phyloP scores from a whole-genome alignment of 495 filamentous ascomycete genomes.

The Lineolata rhizophorae region DNA sequence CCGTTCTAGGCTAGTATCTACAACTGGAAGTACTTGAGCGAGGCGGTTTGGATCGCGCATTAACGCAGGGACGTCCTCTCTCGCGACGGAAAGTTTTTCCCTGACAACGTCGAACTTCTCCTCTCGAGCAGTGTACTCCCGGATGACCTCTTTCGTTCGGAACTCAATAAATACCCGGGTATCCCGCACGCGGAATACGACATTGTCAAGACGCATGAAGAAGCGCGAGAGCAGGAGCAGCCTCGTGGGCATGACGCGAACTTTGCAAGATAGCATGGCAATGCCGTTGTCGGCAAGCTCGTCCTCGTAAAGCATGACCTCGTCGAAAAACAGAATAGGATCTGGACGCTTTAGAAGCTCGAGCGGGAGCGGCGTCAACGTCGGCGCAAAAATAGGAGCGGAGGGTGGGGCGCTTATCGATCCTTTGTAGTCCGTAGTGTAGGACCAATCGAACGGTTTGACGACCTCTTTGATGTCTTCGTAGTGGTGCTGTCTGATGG shows the following conservation, averaged over 20 bases:
- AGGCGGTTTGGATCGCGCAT: conserved; percentile 70
- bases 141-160: conserved; percentile 50
- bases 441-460: conserved; percentile 95
- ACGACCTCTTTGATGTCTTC: conserved; percentile 85
- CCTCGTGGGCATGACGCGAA: conserved; percentile 74
- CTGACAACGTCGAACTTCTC: conserved; percentile 54
- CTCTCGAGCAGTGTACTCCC: conserved; percentile 76
- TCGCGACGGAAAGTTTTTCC: conserved; percentile 42
- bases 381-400: conserved; percentile 24
- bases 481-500: conserved; percentile 49
- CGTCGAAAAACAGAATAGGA: conserved; percentile 86
- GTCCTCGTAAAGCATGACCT: conserved; percentile 89
- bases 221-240: conserved; percentile 70
- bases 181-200: conserved; percentile 67
- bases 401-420: conserved; percentile 22
- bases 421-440: conserved; percentile 68
- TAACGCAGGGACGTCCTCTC: conserved; percentile 54
- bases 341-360: conserved; percentile 67
- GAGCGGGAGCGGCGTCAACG: conserved; percentile 48
- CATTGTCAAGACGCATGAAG: conserved; percentile 82
- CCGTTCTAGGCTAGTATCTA: conserved; percentile 33
- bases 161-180: conserved; percentile 90
- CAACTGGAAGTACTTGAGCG: conserved; percentile 45
- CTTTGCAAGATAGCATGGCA: conserved; percentile 63
- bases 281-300: conserved; percentile 97